These are phyloP conservation scores for Yueomyces sinensis DNA, from an alignment of 805 yeast species.

Conservation along the genomic window DNA sequence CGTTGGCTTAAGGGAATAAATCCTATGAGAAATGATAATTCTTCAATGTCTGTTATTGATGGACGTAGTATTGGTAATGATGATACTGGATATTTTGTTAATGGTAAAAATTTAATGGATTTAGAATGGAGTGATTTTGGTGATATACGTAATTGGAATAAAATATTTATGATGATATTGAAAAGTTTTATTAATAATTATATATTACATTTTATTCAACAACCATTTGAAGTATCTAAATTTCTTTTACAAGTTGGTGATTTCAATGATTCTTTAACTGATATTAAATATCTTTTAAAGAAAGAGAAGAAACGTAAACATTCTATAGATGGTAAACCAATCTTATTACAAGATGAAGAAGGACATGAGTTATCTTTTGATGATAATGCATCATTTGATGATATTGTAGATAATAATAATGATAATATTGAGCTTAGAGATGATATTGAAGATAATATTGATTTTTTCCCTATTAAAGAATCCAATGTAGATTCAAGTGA, in stretches of 20 bases:
- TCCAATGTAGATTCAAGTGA: background rate
- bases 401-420: background rate
- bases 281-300: background rate
- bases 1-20: background rate
- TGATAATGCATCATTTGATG: background rate
- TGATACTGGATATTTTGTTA: background rate
- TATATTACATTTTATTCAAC: constrained; percentile 53
- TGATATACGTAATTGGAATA: constrained; percentile 44
- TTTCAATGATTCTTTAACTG: constrained; percentile 24
- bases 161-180: constrained; percentile 41
- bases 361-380: background rate
- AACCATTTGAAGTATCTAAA: constrained; percentile 80
- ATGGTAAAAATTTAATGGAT: constrained; percentile 29
- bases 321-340: background rate
- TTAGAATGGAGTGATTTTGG: constrained; percentile 56
- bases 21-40: background rate
- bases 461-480: constrained; percentile 11
- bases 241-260: constrained; percentile 71
- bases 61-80: background rate
- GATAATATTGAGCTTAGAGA: background rate
- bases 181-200: constrained; percentile 57
- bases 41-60: background rate
- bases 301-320: background rate
- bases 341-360: constrained; percentile 6
- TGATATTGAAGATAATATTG: constrained; percentile 22